Evolutionary conservation across 1,284 basidiomycete species (phyloP).

Genomic region (Hymenochaete sp.): DNA sequence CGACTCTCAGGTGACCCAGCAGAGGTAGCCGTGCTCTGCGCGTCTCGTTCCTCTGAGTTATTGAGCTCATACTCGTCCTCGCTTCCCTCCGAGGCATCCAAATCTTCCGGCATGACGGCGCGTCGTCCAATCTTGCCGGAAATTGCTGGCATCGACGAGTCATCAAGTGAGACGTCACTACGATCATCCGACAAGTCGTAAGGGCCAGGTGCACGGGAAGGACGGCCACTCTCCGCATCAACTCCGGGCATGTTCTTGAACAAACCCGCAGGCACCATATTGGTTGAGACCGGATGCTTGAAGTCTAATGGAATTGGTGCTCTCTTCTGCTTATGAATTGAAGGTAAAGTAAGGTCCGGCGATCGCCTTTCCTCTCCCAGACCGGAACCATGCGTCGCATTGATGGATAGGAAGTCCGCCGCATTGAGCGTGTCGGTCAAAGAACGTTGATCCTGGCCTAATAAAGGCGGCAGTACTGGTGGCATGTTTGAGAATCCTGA

Average conservation of each 20-base stretch:
- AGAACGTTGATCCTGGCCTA: slow-evolving; percentile 12
- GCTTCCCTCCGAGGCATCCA: slow-evolving; percentile 9
- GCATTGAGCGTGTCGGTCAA: slow-evolving; percentile 7
- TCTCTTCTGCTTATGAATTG: slow-evolving; percentile 34
- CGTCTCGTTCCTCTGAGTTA: slow-evolving; percentile 6
- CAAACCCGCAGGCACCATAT: slow-evolving; percentile 72
- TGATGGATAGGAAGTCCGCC: slow-evolving; percentile 10
- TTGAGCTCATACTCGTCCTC: slow-evolving; percentile 7
- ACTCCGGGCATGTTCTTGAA: slow-evolving; percentile 67
- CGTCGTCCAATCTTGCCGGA: slow-evolving; percentile 44
- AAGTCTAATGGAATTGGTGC: slow-evolving; percentile 76
- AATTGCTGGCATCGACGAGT: slow-evolving; percentile 58
- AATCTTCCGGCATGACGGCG: slow-evolving; percentile 10
- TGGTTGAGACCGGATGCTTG: slow-evolving; percentile 60
- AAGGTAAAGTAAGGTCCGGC: slow-evolving; percentile 16
- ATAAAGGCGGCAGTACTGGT: slow-evolving; percentile 15
- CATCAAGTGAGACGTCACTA: slow-evolving; percentile 63
- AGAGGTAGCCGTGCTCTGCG: neutral
- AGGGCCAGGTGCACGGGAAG: slow-evolving; percentile 61
- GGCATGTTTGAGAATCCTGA: slow-evolving; percentile 38
- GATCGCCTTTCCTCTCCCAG: slow-evolving; percentile 10
- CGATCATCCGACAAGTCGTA: slow-evolving; percentile 55
- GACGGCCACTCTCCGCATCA: slow-evolving; percentile 46
- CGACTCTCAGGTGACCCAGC: slow-evolving; percentile 33
- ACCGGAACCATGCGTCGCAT: slow-evolving; percentile 15